These are phyloP conservation scores for Hemisphaericaspora subhashii DNA, from an alignment of 1,139 yeast species.

Conservation along the genomic window DNA sequence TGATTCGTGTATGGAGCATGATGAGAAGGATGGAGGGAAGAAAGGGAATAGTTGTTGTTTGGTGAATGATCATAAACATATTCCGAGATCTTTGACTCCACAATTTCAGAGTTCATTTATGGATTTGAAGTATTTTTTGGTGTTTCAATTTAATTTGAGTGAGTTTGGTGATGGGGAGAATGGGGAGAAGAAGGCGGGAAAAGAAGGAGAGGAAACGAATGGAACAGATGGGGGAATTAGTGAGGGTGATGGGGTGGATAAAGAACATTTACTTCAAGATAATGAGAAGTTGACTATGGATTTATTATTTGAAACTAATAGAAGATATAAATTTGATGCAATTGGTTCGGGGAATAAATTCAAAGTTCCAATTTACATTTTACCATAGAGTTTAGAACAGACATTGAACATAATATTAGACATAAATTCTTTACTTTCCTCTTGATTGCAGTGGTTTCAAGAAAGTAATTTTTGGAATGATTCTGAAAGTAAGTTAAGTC, in stretches of 20 bases:
- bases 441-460: no score
- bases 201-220: background rate
- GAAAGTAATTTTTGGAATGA: no score
- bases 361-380: constrained; percentile 30
- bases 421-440: no score
- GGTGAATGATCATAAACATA: constrained; percentile 29
- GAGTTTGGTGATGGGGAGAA: constrained; percentile 25
- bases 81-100: constrained; percentile 34
- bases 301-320: constrained; percentile 9
- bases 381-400: constrained; percentile 16
- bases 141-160: constrained; percentile 38
- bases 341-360: constrained; percentile 37
- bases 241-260: background rate
- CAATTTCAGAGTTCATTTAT: constrained; percentile 41
- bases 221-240: background rate
- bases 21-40: background rate
- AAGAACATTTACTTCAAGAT: constrained; percentile 1
- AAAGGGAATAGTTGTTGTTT: constrained; percentile 12
- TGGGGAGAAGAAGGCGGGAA: no score
- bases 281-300: background rate
- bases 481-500: no score
- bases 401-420: background rate
- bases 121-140: constrained; percentile 39
- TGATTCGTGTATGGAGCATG: constrained; percentile 11
- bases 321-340: constrained; percentile 25